Base-by-base conservation (phyloP, 1,284 basidiomycete species). In the Puccinia novopanici region DNA sequence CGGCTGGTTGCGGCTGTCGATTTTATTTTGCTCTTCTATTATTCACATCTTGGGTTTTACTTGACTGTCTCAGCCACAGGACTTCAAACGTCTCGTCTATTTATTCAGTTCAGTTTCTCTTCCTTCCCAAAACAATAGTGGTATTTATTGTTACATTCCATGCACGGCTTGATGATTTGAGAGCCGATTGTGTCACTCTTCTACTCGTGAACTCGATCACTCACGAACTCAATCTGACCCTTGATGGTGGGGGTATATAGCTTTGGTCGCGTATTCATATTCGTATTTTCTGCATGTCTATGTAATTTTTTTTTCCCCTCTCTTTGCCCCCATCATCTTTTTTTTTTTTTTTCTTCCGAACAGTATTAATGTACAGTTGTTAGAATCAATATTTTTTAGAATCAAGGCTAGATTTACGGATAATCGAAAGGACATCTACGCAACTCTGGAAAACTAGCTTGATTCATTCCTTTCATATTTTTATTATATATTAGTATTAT, bases 261-360 rank as follows among this genome's bases (percentile, higher is more conserved):
- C 42, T n/a, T 70, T 50, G 6, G 10, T 30, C 24, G 67, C 45
- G 48, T 70, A 45, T 48, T 70, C 45, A 70, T 50, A 70, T 70
- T 70, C 45, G 67, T 52, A 70, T 70, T 70, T 70, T 70, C 67
- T 70, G n/a, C 30, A 48, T 70, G 67, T 27, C 30, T 24, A 70
- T 70, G 67, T 70, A 70, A 40, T 52, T 40, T 40, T 40, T 42
- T 40, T 48, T 70, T 68, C 27, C 15, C 42, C 22, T 19, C 45
- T 22, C 42, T 45, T 24, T 50, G 5, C 67, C 67, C 24, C 24
- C 65, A 50, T 34, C 67, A 19, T 8, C 37, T 22, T 54, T 3
- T 22, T 63, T 45, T 70, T 15, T 45, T 70, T 30, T 27, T 63
- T 50, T 50, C 22, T 70, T 6, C 17, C 19, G 45, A 50, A 27